Conservation (phyloP, 805 yeast species). For the Yamadazyma takamatsuzukensis region DNA sequence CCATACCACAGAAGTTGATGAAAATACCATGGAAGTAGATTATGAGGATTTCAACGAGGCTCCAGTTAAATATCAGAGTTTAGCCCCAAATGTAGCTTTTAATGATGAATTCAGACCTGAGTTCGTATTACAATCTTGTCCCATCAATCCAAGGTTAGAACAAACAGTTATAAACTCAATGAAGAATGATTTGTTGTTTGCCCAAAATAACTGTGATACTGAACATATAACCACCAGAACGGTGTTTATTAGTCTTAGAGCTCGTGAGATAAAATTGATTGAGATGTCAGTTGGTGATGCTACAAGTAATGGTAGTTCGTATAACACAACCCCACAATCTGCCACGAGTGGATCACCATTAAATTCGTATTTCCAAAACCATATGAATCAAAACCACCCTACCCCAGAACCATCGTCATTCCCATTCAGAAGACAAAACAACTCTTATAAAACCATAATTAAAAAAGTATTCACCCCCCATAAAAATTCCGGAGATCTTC, state of each 20-base stretch:
- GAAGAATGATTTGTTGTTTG: slow-evolving; percentile 49
- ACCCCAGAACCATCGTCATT: slow-evolving; percentile 1
- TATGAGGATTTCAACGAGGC: background rate
- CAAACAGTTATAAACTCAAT: slow-evolving; percentile 45
- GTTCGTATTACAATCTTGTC: slow-evolving; percentile 53
- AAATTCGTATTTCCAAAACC: slow-evolving; percentile 4
- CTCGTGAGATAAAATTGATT: slow-evolving; percentile 42
- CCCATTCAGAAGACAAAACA: slow-evolving; percentile 6
- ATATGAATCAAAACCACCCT: background rate
- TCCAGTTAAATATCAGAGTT: slow-evolving; percentile 14
- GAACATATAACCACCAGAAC: slow-evolving; percentile 33
- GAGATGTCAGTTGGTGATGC: slow-evolving; percentile 31
- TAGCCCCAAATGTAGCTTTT: slow-evolving; percentile 38
- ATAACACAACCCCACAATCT: slow-evolving; percentile 4
- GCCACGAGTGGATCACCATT: slow-evolving; percentile 6
- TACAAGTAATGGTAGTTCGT: background rate
- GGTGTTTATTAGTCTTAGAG: slow-evolving; percentile 40
- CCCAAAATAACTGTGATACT: slow-evolving; percentile 33
- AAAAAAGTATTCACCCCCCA: slow-evolving; percentile 34
- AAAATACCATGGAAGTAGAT: slow-evolving; percentile 6
- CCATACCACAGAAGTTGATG: slow-evolving; percentile 2
- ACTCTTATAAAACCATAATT: slow-evolving; percentile 31
- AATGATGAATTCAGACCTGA: slow-evolving; percentile 52
- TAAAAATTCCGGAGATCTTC: slow-evolving; percentile 30
- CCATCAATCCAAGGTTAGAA: slow-evolving; percentile 47